Evolutionary conservation across 306 rosid species (phyloP).

Genomic region (Prosopis cineraria): DNA sequence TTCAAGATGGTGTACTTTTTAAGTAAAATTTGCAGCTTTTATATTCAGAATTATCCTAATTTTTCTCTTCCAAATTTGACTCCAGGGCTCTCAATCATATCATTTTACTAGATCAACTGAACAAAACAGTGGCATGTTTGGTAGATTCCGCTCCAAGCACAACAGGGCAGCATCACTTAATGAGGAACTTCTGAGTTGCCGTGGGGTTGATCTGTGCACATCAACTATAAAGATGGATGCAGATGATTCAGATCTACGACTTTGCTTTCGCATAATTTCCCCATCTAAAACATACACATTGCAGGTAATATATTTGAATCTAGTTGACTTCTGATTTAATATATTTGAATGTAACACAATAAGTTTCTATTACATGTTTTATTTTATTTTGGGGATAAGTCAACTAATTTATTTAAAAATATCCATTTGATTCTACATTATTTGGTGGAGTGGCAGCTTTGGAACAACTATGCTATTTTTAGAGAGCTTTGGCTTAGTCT

Average conservation of each 20-base stretch:
- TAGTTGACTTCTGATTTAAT: conserved; percentile 22
- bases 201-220: conserved; percentile 74
- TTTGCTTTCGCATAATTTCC: conserved; percentile 96
- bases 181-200: conserved; percentile 76
- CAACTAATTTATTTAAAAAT: not conserved
- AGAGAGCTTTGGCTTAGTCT: not conserved
- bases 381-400: conserved; percentile 10
- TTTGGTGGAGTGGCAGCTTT: not conserved
- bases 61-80: conserved; percentile 33
- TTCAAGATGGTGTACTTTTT: not conserved
- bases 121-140: conserved; percentile 78
- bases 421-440: not conserved
- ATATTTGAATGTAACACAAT: conserved; percentile 21
- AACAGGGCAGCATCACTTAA: conserved; percentile 56
- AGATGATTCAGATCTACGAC: conserved; percentile 89
- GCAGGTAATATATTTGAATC: conserved; percentile 65
- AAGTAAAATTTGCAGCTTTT: not conserved
- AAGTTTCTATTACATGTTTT: conserved; percentile 13
- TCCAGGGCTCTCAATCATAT: conserved; percentile 73
- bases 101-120: conserved; percentile 64
- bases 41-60: conserved; percentile 25
- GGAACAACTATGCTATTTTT: not conserved
- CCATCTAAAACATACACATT: conserved; percentile 78
- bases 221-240: conserved; percentile 95
- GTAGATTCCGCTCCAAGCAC: conserved; percentile 89